Percentiles rank a stretch among this genome's conserved stretches.
Evolutionary conservation across 257 asterid species (phyloP).

Genomic region (Salvia rosmarinus): DNA sequence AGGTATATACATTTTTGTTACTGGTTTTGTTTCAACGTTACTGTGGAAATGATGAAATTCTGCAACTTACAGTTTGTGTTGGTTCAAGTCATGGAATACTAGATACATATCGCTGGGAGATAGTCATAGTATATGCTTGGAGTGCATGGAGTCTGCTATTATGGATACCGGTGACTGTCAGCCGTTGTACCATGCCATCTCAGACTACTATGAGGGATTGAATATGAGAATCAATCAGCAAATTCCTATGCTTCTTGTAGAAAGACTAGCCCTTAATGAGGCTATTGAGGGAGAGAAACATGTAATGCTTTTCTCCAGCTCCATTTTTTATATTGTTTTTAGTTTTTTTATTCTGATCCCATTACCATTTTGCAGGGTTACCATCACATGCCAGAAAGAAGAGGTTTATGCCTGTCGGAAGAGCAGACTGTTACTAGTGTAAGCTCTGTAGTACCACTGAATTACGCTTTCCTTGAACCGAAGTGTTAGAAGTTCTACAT

Average conservation of each 20-base stretch:
- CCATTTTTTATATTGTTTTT: not conserved
- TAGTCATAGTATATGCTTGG: constrained; percentile 88
- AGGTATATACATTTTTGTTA: constrained; percentile 54
- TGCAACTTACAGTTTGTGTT: constrained; percentile 2
- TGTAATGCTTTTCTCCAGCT: constrained; percentile 41
- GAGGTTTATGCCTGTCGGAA: constrained; percentile 96
- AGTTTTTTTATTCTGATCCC: not conserved
- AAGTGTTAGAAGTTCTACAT: not conserved
- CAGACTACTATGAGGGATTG: constrained; percentile 96
- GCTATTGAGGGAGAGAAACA: constrained; percentile 97
- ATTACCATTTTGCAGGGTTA: constrained; percentile 58
- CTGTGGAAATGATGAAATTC: not conserved
- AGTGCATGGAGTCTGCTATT: constrained; percentile 95
- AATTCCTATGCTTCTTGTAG: constrained; percentile 96
- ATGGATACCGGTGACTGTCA: constrained; percentile 98
- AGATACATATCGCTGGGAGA: constrained; percentile 80
- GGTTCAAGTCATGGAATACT: constrained; percentile 64
- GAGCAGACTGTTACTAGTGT: constrained; percentile 97
- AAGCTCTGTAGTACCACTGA: constrained; percentile 39
- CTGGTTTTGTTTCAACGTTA: not conserved
- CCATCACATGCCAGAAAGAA: constrained; percentile 97
- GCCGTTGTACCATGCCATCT: constrained; percentile 83
- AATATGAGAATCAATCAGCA: constrained; percentile 91
- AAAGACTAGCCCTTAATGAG: constrained; percentile 93
- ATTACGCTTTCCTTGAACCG: constrained; percentile 1